phyloP scores from a whole-genome alignment of 169 alveolate genomes.

The Plasmodium gallinaceum region DNA sequence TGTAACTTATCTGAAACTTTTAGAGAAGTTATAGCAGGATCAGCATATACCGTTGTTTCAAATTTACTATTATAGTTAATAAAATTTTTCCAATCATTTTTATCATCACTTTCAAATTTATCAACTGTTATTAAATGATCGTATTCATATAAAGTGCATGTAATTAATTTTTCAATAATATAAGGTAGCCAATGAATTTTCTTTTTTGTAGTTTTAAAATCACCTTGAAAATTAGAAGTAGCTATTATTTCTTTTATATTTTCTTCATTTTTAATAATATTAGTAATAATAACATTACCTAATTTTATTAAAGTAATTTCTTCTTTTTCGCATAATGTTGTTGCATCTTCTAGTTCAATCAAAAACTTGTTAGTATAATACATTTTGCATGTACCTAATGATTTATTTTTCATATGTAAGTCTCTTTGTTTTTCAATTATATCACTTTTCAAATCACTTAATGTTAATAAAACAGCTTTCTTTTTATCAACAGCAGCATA shows the following conservation, averaged over 20 bases:
- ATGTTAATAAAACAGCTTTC: constrained; percentile 73
- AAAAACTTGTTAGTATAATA: constrained; percentile 84
- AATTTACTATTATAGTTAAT: constrained; percentile 86
- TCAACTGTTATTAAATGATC: constrained; percentile 95
- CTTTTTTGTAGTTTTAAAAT: constrained; percentile 95
- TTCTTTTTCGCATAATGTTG: constrained; percentile 91
- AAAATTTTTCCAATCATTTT: constrained; percentile 86
- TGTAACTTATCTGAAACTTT: constrained; percentile 92
- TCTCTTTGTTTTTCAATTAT: constrained; percentile 86
- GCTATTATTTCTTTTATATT: constrained; percentile 84
- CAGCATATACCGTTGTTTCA: constrained; percentile 90
- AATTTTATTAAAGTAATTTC: constrained; percentile 97
- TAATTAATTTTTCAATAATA: constrained; percentile 79
- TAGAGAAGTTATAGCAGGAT: constrained; percentile 82
- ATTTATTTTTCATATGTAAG: constrained; percentile 95
- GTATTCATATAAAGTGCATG: constrained; percentile 92
- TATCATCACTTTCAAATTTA: constrained; percentile 92
- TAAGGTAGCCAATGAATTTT: constrained; percentile 93
- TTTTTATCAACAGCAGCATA: constrained; percentile 92
- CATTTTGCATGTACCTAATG: constrained; percentile 91
- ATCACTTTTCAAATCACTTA: constrained; percentile 70
- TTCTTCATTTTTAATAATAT: constrained; percentile 71
- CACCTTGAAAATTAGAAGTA: constrained; percentile 90
- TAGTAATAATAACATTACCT: constrained; percentile 92
- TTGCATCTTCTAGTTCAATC: constrained; percentile 94